Conservation (phyloP, 1,139 yeast species). For the Suhomyces bribrorum region DNA sequence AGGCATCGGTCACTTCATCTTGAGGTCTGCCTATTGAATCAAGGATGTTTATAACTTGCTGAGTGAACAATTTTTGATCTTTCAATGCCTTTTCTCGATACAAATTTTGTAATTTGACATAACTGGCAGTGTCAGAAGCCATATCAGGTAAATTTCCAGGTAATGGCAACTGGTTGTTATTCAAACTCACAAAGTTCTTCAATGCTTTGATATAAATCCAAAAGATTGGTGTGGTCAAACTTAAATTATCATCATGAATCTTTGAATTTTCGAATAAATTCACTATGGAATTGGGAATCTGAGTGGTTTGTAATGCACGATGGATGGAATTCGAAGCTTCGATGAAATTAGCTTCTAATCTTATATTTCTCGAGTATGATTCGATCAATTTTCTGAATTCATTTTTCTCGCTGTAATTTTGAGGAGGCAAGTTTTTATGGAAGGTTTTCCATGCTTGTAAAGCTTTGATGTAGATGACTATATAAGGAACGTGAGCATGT, state of each 20-base stretch:
- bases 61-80: conserved; percentile 49
- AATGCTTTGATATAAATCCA: conserved; percentile 67
- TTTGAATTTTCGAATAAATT: conserved; percentile 32
- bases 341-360: conserved; percentile 59
- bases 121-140: conserved; percentile 74
- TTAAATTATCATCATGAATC: conserved; percentile 19
- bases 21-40: conserved; percentile 22
- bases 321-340: conserved; percentile 65
- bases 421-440: conserved; percentile 41
- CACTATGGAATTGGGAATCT: conserved; percentile 39
- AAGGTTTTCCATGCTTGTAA: conserved; percentile 43
- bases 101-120: conserved; percentile 56
- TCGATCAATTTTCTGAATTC: conserved; percentile 46
- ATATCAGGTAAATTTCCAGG: conserved; percentile 84
- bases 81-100: conserved; percentile 56
- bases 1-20: conserved; percentile 34
- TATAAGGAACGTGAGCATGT: conserved; percentile 73
- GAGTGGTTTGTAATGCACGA: conserved; percentile 51
- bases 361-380: conserved; percentile 37
- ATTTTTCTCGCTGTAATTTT: conserved; percentile 46
- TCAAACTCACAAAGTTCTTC: conserved; percentile 43
- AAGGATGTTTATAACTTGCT: conserved; percentile 31
- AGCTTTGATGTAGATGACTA: conserved; percentile 63
- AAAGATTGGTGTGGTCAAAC: conserved; percentile 38
- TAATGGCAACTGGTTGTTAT: conserved; percentile 58